These are phyloP conservation scores for Globisporangium rhizosaccharum DNA, from an alignment of 352 stramenopile genomes.

Conservation along the genomic window DNA sequence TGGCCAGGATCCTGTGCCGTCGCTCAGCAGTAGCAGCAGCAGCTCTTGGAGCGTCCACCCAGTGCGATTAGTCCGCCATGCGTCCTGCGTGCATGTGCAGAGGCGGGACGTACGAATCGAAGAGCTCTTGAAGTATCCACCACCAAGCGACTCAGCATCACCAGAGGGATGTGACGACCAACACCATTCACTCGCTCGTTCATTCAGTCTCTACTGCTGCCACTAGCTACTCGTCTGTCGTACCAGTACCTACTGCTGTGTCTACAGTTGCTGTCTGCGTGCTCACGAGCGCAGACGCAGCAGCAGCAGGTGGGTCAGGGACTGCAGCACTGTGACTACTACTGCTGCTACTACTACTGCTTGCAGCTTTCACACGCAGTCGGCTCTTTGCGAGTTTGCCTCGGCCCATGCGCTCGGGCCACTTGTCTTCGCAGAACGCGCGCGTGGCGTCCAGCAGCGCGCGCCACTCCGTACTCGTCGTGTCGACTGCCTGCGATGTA, in stretches of 20 bases:
- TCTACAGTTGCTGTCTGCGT: no score
- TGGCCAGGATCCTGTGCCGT: neutral
- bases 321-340: neutral
- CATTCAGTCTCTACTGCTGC: no score
- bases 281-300: neutral
- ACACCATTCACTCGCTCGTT: no score
- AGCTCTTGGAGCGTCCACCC: no score
- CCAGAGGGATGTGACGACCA: no score
- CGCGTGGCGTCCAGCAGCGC: slow-evolving; percentile 28
- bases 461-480: slow-evolving; percentile 22
- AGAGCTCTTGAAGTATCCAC: no score
- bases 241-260: no score
- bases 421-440: slow-evolving; percentile 56
- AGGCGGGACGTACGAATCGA: no score
- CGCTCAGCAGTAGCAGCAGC: neutral
- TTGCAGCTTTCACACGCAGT: neutral
- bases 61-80: no score
- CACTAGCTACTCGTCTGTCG: no score
- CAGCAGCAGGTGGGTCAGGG: neutral
- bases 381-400: slow-evolving; percentile 29
- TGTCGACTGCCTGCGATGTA: neutral
- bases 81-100: no score
- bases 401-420: slow-evolving; percentile 56
- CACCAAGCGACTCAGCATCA: no score
- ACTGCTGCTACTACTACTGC: neutral